phyloP scores from a whole-genome alignment of 306 rosid genomes.

The Dryas octopetala region DNA sequence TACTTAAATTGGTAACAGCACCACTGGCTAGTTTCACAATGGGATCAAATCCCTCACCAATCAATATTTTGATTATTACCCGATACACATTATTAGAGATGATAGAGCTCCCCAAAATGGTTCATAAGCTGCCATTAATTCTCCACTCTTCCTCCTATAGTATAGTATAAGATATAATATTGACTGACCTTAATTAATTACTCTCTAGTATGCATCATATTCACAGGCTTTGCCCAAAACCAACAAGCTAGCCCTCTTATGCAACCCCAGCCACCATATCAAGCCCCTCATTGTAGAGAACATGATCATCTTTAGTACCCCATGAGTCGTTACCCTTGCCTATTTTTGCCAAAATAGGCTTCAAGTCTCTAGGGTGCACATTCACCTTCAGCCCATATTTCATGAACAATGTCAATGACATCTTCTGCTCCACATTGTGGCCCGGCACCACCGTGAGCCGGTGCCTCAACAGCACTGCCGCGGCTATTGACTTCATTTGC shows the following conservation, averaged over 20 bases:
- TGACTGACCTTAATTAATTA: background rate
- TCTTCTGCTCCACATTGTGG: conserved; percentile 87
- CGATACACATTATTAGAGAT: no score
- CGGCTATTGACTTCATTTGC: conserved; percentile 91
- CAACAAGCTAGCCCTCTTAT: background rate
- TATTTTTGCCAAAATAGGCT: conserved; percentile 45
- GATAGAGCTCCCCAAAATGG: background rate
- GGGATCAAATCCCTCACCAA: no score
- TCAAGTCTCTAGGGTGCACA: conserved; percentile 60
- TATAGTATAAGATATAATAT: background rate
- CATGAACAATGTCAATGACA: conserved; percentile 93
- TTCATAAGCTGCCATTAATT: background rate
- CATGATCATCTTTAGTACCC: conserved; percentile 2
- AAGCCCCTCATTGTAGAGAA: background rate
- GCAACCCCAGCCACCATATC: conserved; percentile 33
- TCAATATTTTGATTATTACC: no score
- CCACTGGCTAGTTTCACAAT: no score
- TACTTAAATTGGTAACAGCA: no score
- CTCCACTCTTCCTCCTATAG: background rate
- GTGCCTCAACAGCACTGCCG: conserved; percentile 69
- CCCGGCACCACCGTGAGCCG: conserved; percentile 52
- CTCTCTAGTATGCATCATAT: background rate
- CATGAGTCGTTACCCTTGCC: background rate
- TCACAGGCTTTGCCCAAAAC: background rate
- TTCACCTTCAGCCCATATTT: conserved; percentile 75